These are phyloP conservation scores for Trematosphaeria pertusa DNA, from an alignment of 2,329 filamentous ascomycete species.

Conservation along the genomic window DNA sequence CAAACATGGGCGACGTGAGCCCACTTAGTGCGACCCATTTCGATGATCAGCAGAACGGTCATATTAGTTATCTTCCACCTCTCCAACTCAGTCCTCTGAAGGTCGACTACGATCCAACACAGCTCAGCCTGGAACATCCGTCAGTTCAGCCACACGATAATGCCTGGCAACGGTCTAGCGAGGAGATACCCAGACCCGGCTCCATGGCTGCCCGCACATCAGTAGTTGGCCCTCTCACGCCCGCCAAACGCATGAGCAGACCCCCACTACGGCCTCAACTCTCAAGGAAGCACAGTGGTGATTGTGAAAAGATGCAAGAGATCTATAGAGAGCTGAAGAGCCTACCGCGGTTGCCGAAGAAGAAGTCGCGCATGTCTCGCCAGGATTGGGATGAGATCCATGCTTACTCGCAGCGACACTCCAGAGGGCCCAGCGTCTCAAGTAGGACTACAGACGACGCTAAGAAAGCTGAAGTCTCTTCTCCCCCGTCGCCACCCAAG, in stretches of 20 bases:
- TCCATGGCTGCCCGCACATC: conserved; percentile 31
- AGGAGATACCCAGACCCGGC: conserved; percentile 32
- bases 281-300: conserved; percentile 12
- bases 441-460: conserved; percentile 8
- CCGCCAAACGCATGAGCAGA: conserved; percentile 11
- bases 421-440: conserved; percentile 27
- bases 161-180: conserved; percentile 29
- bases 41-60: conserved; percentile 10
- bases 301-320: conserved; percentile 27
- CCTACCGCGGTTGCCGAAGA: conserved; percentile 38
- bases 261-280: conserved; percentile 3
- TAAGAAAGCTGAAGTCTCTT: conserved; percentile 14
- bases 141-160: conserved; percentile 3
- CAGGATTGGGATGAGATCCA: conserved; percentile 45
- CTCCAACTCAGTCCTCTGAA: conserved; percentile 26
- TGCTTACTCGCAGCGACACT: conserved; percentile 38
- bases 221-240: conserved; percentile 23
- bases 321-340: conserved; percentile 39
- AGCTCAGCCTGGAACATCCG: conserved; percentile 8
- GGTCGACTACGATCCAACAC: conserved; percentile 20
- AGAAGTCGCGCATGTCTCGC: conserved; percentile 39
- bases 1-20: background rate
- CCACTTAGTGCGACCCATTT: background rate
- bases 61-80: conserved; percentile 16
- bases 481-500: conserved; percentile 30